phyloP scores from a whole-genome alignment of 768 basidiomycete genomes.

The Boletus rufocinnamomeus region DNA sequence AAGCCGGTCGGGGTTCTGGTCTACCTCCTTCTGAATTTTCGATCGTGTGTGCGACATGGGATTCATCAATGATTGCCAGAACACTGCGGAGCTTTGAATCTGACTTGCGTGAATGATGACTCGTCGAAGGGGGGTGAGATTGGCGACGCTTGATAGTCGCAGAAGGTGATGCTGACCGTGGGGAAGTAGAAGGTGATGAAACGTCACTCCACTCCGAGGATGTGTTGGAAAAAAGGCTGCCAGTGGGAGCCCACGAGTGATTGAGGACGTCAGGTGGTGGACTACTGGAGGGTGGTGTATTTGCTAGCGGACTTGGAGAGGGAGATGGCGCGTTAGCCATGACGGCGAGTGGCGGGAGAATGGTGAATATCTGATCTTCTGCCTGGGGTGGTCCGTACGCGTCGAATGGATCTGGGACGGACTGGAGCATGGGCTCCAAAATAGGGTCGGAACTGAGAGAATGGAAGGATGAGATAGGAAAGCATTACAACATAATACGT shows the following conservation, averaged over 20 bases:
- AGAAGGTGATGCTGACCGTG: conserved; percentile 56
- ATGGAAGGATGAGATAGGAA: conserved; percentile 16
- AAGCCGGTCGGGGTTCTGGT: conserved; percentile 26
- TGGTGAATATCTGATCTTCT: conserved; percentile 91
- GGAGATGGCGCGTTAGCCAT: conserved; percentile 67
- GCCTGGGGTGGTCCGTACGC: conserved; percentile 85
- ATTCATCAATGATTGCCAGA: conserved; percentile 73
- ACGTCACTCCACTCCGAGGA: conserved; percentile 58
- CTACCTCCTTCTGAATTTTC: conserved; percentile 20
- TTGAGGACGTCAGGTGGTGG: conserved; percentile 37
- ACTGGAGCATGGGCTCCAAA: conserved; percentile 87
- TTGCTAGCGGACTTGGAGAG: conserved; percentile 59
- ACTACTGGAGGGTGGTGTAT: conserved; percentile 41
- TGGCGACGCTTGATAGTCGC: conserved; percentile 46
- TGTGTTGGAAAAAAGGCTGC: conserved; percentile 50
- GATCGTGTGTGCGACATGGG: conserved; percentile 39
- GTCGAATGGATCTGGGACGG: conserved; percentile 91
- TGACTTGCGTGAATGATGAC: conserved; percentile 50
- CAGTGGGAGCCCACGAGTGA: conserved; percentile 53
- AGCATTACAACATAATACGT: conserved; percentile 33
- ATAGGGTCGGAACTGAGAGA: conserved; percentile 74
- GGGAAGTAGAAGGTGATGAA: conserved; percentile 42
- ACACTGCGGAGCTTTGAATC: conserved; percentile 71
- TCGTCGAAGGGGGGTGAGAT: conserved; percentile 47
- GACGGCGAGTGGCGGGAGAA: conserved; percentile 80